Conservation (phyloP, 2,329 filamentous ascomycete species). For the Pseudogymnoascus sp. region DNA sequence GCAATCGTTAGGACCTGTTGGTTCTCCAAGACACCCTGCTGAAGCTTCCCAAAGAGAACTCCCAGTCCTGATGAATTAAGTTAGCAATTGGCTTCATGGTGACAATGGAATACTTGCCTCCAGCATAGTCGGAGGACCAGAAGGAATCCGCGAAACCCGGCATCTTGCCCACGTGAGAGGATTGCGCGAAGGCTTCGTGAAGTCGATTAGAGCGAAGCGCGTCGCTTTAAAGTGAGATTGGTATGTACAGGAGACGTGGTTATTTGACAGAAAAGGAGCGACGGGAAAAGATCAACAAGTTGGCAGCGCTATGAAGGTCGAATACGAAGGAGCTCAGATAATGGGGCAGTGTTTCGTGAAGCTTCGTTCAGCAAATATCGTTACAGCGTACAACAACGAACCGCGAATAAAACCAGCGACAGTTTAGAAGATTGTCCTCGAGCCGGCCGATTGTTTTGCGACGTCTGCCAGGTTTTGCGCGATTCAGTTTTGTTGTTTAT, state of each 20-base stretch:
- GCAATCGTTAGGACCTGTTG: constrained; percentile 88
- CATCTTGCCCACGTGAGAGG: constrained; percentile 45
- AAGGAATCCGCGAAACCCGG: constrained; percentile 91
- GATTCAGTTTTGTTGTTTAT: constrained; percentile 10
- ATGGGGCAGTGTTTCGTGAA: constrained; percentile 1
- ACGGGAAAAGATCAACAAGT: background rate
- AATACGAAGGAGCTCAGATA: background rate
- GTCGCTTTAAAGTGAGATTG: background rate
- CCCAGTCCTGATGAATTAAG: constrained; percentile 56
- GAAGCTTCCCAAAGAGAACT: constrained; percentile 90
- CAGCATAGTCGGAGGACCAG: constrained; percentile 96
- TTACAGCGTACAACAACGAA: background rate
- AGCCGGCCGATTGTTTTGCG: constrained; percentile 5
- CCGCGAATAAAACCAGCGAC: background rate
- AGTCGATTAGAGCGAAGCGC: constrained; percentile 9
- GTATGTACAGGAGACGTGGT: constrained; percentile 2
- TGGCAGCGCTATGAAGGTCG: background rate
- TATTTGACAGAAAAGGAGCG: background rate
- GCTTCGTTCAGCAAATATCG: background rate
- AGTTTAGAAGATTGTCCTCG: background rate
- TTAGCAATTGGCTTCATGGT: background rate
- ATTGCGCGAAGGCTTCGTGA: constrained; percentile 1
- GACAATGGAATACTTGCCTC: constrained; percentile 51
- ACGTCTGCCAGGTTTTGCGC: background rate
- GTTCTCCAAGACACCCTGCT: constrained; percentile 93